phyloP scores from a whole-genome alignment of 176 grass and related monocot species.

The sorghum (Sorghum bicolor) region DNA sequence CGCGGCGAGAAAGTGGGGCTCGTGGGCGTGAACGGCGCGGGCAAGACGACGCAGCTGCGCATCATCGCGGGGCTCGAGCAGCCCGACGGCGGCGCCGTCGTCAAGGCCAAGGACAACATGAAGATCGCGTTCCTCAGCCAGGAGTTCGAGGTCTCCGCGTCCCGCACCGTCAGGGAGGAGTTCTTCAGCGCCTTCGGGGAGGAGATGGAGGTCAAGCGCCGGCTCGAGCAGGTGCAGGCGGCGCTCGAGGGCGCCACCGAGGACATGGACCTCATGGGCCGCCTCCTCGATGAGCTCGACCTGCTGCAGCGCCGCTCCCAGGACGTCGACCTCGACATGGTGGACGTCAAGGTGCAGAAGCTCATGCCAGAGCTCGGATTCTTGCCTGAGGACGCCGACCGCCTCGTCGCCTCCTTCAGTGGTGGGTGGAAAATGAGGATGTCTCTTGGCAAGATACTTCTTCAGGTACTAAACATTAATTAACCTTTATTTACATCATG shows the following conservation, averaged over 20 bases:
- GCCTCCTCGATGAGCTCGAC: conserved; percentile 84
- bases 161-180: conserved; percentile 65
- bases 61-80: conserved; percentile 77
- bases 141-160: conserved; percentile 84
- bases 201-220: conserved; percentile 77
- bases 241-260: conserved; percentile 67
- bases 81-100: conserved; percentile 67
- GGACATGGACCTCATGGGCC: conserved; percentile 80
- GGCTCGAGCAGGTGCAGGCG: conserved; percentile 78
- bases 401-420: conserved; percentile 83
- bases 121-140: conserved; percentile 85
- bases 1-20: conserved; percentile 92
- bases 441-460: conserved; percentile 96
- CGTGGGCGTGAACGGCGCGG: conserved; percentile 91
- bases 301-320: conserved; percentile 74
- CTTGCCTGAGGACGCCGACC: conserved; percentile 66
- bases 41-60: conserved; percentile 89
- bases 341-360: conserved; percentile 90
- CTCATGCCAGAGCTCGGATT: conserved; percentile 94
- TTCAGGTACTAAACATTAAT: conserved; percentile 65
- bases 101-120: conserved; percentile 89
- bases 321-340: conserved; percentile 68
- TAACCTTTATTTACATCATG: conserved; percentile 15
- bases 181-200: conserved; percentile 79
- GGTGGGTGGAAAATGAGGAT: conserved; percentile 98